Conservation (phyloP, 345 rosid species). For the Clausena lansium region DNA sequence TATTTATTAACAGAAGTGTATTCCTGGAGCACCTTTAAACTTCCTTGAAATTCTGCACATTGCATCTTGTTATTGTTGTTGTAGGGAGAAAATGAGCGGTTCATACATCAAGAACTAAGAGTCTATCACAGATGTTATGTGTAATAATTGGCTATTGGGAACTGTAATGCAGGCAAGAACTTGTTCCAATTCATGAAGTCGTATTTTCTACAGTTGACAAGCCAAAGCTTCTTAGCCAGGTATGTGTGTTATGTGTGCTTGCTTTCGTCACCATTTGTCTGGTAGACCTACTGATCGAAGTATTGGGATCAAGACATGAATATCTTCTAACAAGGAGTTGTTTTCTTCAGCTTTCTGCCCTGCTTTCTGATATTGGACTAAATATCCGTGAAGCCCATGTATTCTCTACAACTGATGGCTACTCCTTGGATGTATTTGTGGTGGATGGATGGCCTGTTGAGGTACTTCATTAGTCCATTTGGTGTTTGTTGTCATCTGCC, state of each 20-base stretch:
- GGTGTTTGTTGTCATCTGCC: not conserved
- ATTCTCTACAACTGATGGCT: conserved; percentile 74
- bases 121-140: not conserved
- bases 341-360: conserved; percentile 65
- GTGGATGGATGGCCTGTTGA: conserved; percentile 73
- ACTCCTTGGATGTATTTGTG: conserved; percentile 75
- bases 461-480: conserved; percentile 32
- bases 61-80: not conserved
- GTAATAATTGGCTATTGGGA: conserved; percentile 16
- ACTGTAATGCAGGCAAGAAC: conserved; percentile 48
- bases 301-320: not conserved
- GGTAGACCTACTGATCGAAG: conserved; percentile 6
- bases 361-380: conserved; percentile 75
- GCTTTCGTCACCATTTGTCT: not conserved
- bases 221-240: conserved; percentile 83
- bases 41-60: not conserved
- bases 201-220: conserved; percentile 68
- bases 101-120: not conserved
- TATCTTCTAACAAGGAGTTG: conserved; percentile 20
- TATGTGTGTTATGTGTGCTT: conserved; percentile 13
- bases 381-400: conserved; percentile 84
- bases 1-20: not conserved
- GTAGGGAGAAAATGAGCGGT: not conserved
- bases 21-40: not conserved
- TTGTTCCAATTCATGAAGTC: conserved; percentile 59